Evolutionary conservation across 768 basidiomycete species (phyloP).

Genomic region (Lactifluus subvellereus): DNA sequence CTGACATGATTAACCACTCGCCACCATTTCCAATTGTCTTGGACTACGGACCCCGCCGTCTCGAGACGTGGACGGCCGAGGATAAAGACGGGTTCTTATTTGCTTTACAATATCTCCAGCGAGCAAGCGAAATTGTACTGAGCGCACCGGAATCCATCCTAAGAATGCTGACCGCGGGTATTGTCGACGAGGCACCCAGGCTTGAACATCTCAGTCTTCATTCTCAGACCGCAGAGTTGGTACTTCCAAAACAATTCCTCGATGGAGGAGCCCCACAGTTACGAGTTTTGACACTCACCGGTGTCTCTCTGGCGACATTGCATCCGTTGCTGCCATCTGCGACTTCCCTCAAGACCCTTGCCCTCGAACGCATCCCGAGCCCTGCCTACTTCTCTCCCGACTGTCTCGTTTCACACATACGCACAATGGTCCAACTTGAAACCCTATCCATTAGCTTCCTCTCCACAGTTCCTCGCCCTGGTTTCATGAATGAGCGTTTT

Average conservation of each 20-base stretch:
- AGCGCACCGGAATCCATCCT: conserved; percentile 8
- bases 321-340: conserved; percentile 3
- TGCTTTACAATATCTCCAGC: neutral
- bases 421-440: conserved; percentile 5
- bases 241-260: conserved; percentile 12
- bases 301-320: conserved; percentile 2
- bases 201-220: conserved; percentile 11
- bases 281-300: conserved; percentile 6
- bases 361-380: conserved; percentile 17
- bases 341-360: conserved; percentile 12
- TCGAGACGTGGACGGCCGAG: conserved; percentile 5
- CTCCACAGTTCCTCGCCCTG: conserved; percentile 9
- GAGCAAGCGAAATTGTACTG: conserved; percentile 3
- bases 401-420: conserved; percentile 2
- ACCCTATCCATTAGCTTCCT: conserved; percentile 13
- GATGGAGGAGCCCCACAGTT: conserved; percentile 6
- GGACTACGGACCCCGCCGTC: conserved; percentile 10
- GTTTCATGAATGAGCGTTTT: neutral
- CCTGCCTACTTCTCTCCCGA: conserved; percentile 12
- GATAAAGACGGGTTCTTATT: neutral
- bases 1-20: conserved; percentile 3
- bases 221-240: conserved; percentile 9
- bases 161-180: neutral
- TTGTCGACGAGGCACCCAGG: conserved; percentile 6
- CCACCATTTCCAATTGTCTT: conserved; percentile 10